These are phyloP conservation scores for Coniochaeta pulveracea DNA, from an alignment of 2,329 filamentous ascomycete genomes.

Conservation along the genomic window DNA sequence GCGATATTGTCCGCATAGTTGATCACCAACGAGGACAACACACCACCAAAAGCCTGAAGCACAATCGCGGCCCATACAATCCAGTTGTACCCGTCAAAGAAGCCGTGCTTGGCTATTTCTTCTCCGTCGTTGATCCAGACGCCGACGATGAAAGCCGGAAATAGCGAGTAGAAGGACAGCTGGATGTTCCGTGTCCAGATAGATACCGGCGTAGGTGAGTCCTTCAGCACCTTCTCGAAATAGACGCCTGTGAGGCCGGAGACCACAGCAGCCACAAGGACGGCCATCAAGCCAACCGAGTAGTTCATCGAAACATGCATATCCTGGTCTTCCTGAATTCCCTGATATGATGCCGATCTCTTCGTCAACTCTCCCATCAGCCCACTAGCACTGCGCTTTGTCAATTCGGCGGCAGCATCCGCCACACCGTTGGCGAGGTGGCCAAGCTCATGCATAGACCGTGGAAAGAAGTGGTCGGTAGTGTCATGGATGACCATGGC, in stretches of 20 bases:
- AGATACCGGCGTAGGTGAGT: conserved; percentile 62
- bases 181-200: conserved; percentile 95
- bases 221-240: conserved; percentile 86
- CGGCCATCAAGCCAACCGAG: conserved; percentile 67
- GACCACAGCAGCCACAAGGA: conserved; percentile 64
- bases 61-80: conserved; percentile 79
- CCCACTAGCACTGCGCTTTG: conserved; percentile 30
- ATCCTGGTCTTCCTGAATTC: conserved; percentile 59
- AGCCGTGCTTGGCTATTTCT: conserved; percentile 72
- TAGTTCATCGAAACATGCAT: conserved; percentile 54
- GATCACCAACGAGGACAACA: conserved; percentile 73
- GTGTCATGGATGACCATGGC: conserved; percentile 53
- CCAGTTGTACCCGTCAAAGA: conserved; percentile 91
- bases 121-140: conserved; percentile 80
- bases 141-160: conserved; percentile 77
- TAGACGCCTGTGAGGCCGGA: conserved; percentile 81
- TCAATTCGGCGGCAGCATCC: conserved; percentile 38
- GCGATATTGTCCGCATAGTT: conserved; percentile 82
- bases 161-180: conserved; percentile 85
- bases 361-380: conserved; percentile 36
- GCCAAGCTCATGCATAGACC: conserved; percentile 67
- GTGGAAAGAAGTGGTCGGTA: conserved; percentile 59
- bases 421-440: conserved; percentile 43
- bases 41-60: conserved; percentile 73
- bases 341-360: conserved; percentile 82